A percentile compares a stretch with the other conserved stretches of the same genome.
These are phyloP conservation scores for Fistulifera solaris DNA, from an alignment of 108 stramenopile genomes.

Conservation along the genomic window DNA sequence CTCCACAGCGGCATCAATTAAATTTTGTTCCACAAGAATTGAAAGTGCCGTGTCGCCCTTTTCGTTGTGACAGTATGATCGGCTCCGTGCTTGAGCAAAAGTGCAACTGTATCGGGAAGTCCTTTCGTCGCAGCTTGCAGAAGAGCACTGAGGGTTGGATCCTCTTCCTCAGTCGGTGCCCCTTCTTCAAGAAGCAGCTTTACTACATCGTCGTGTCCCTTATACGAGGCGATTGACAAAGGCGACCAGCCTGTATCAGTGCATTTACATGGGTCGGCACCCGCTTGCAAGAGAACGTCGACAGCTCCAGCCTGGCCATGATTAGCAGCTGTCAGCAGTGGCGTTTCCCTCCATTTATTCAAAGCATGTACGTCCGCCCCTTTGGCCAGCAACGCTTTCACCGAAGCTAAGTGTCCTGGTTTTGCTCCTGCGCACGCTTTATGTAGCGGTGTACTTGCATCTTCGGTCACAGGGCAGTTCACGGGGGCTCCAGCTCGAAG, in stretches of 20 bases:
- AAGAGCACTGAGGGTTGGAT: constrained; percentile 80
- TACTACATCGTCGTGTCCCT: constrained; percentile 87
- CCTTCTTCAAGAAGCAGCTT: constrained; percentile 70
- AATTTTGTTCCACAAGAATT: constrained; percentile 83
- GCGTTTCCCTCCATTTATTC: constrained; percentile 88
- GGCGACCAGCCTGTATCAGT: constrained; percentile 89
- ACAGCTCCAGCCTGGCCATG: constrained; percentile 82
- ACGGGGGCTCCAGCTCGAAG: constrained; percentile 69
- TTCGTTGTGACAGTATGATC: constrained; percentile 89
- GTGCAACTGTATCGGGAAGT: constrained; percentile 74
- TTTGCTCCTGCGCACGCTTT: constrained; percentile 86
- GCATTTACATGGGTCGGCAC: constrained; percentile 82
- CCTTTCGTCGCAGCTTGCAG: constrained; percentile 87
- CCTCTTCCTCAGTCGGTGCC: constrained; percentile 86
- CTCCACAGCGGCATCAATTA: constrained; percentile 87
- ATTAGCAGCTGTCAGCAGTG: constrained; percentile 79
- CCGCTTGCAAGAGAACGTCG: constrained; percentile 57
- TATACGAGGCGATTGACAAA: constrained; percentile 86
- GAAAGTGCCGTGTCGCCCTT: constrained; percentile 90
- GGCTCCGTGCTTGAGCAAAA: constrained; percentile 73
- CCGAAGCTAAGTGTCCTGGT: constrained; percentile 69
- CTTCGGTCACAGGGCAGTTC: constrained; percentile 79
- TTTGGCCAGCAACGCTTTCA: constrained; percentile 53
- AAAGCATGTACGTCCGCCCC: constrained; percentile 83
- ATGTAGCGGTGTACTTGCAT: constrained; percentile 77